These are phyloP conservation scores for Serpula lacrymans DNA, from an alignment of 768 basidiomycete genomes.

Conservation along the genomic window DNA sequence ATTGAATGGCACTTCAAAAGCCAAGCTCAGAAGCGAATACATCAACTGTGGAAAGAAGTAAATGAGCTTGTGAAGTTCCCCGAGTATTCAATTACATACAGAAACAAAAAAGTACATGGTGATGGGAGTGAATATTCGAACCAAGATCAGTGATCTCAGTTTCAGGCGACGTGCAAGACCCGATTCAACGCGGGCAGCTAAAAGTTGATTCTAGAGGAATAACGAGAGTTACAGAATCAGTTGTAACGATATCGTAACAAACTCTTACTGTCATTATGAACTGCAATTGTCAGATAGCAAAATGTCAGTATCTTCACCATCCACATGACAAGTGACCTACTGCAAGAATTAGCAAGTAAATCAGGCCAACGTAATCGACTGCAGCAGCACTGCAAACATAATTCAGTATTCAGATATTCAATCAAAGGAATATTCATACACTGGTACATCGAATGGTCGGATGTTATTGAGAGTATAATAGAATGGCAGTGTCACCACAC, in stretches of 20 bases:
- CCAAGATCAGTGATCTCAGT: constrained; percentile 33
- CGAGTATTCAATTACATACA: constrained; percentile 19
- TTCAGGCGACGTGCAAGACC: constrained; percentile 38
- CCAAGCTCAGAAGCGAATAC: constrained; percentile 56
- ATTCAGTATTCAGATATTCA: background rate
- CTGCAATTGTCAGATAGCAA: constrained; percentile 12
- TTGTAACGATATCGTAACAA: background rate
- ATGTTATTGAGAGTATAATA: constrained; percentile 47
- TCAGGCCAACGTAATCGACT: constrained; percentile 50
- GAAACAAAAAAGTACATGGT: constrained; percentile 41
- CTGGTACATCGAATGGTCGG: constrained; percentile 55
- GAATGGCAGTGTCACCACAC: constrained; percentile 46
- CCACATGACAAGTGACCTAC: constrained; percentile 16
- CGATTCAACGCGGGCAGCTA: constrained; percentile 31
- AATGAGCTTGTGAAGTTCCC: background rate
- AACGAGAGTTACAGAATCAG: no score
- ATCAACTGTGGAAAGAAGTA: constrained; percentile 36
- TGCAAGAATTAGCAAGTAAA: constrained; percentile 42
- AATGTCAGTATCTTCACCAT: no score
- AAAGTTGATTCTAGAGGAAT: constrained; percentile 25
- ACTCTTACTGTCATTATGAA: constrained; percentile 24
- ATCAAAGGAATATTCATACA: constrained; percentile 33
- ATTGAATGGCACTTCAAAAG: constrained; percentile 55
- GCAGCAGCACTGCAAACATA: constrained; percentile 41
- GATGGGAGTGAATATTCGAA: constrained; percentile 39